These are phyloP conservation scores for Chrysosphaeria jannelii DNA, from an alignment of 2,329 filamentous ascomycete species.

Conservation along the genomic window DNA sequence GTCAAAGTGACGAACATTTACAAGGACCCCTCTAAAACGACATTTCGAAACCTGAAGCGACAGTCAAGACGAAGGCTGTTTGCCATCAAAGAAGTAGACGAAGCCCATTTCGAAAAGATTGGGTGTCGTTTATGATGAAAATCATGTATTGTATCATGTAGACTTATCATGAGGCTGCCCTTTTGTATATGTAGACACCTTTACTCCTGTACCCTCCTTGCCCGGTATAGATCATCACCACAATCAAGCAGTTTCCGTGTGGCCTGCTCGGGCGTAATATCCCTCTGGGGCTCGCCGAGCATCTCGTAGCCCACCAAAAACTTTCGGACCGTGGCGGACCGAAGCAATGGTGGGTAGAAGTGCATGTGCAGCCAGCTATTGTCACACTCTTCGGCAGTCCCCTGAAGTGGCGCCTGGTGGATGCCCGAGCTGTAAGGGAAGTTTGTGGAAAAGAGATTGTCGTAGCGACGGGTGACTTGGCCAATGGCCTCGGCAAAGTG, in stretches of 20 bases:
- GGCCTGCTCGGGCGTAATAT: constrained; percentile 93
- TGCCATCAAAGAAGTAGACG: no score
- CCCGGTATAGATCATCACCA: constrained; percentile 63
- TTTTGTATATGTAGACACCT: no score
- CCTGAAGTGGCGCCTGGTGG: constrained; percentile 74
- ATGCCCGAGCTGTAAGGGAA: constrained; percentile 95
- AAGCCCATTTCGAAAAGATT: no score
- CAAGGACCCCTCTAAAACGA: no score
- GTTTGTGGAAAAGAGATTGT: constrained; percentile 87
- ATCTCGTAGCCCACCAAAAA: constrained; percentile 93
- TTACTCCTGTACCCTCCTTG: no score
- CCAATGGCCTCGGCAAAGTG: constrained; percentile 60
- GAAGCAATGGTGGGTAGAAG: constrained; percentile 81
- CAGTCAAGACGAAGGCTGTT: no score
- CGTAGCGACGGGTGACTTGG: constrained; percentile 71
- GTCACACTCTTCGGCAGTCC: constrained; percentile 55
- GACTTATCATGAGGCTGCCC: no score
- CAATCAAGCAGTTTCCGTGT: constrained; percentile 46
- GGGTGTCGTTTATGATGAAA: no score
- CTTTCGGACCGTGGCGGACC: constrained; percentile 81
- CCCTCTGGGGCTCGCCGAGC: constrained; percentile 88
- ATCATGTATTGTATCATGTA: no score
- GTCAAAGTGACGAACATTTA: no score
- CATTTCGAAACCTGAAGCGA: no score
- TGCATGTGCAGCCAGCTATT: constrained; percentile 85